Conservation (phyloP, 108 stramenopile genomes). For the Nitzschia putrida region DNA sequence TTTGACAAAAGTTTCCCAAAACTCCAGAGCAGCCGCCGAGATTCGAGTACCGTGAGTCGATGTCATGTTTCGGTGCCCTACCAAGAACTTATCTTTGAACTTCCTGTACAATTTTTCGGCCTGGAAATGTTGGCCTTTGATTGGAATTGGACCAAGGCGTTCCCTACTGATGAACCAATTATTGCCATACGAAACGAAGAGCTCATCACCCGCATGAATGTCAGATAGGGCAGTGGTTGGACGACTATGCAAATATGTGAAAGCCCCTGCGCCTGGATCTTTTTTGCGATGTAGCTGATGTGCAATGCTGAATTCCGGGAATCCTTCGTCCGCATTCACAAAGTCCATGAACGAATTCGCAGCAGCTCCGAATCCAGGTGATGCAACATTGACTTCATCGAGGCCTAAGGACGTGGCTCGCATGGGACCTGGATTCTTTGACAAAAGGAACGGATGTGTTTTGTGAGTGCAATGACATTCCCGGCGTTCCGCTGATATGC, state of each 20-base stretch:
- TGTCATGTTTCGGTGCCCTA: neutral
- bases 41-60: neutral
- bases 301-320: slow-evolving; percentile 15
- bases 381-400: slow-evolving; percentile 32
- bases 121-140: slow-evolving; percentile 24
- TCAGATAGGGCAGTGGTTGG: slow-evolving; percentile 11
- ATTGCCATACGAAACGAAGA: slow-evolving; percentile 44
- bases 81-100: slow-evolving; percentile 26
- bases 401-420: slow-evolving; percentile 5
- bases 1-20: slow-evolving; percentile 33
- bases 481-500: neutral
- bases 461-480: neutral
- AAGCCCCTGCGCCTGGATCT: slow-evolving; percentile 58
- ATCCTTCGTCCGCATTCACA: slow-evolving; percentile 41
- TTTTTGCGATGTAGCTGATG: slow-evolving; percentile 47
- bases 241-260: slow-evolving; percentile 41
- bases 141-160: slow-evolving; percentile 41
- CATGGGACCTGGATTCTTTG: slow-evolving; percentile 6
- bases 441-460: neutral
- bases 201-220: slow-evolving; percentile 47
- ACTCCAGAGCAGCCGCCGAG: slow-evolving; percentile 1
- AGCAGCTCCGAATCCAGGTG: slow-evolving; percentile 41
- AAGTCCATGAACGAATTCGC: slow-evolving; percentile 40
- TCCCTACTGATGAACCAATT: slow-evolving; percentile 26
- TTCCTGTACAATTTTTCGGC: slow-evolving; percentile 17